phyloP scores from a whole-genome alignment of 352 stramenopile genomes.

The Globisporangium acanthophoron region DNA sequence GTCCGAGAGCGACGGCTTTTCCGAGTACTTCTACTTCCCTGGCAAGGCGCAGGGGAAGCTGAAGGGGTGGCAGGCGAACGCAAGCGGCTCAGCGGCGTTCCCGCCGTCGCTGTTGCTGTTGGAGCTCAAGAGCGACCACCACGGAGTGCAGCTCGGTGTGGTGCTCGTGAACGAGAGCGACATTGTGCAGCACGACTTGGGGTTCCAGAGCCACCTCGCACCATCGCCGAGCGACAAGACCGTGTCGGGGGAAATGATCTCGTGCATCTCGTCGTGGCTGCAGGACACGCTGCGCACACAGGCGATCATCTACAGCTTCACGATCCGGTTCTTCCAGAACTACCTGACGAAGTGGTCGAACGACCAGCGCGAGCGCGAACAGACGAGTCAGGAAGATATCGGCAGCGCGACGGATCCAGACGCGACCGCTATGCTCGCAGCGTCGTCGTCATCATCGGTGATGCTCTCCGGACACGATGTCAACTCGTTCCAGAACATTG shows the following conservation, averaged over 20 bases:
- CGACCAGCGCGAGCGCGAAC: slow-evolving; percentile 22
- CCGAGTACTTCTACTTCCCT: slow-evolving; percentile 64
- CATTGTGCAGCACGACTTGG: slow-evolving; percentile 54
- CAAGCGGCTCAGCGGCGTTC: slow-evolving; percentile 6
- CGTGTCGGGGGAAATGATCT: slow-evolving; percentile 35
- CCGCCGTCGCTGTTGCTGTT: slow-evolving; percentile 42
- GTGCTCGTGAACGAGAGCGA: slow-evolving; percentile 60
- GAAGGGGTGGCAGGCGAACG: slow-evolving; percentile 19
- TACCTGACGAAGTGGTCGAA: slow-evolving; percentile 57
- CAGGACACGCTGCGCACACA: slow-evolving; percentile 46
- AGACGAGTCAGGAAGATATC: slow-evolving; percentile 3
- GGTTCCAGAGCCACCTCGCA: slow-evolving; percentile 40
- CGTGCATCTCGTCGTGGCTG: slow-evolving; percentile 43
- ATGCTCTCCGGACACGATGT: slow-evolving; percentile 26
- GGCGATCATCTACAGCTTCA: slow-evolving; percentile 69
- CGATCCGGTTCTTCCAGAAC: slow-evolving; percentile 70
- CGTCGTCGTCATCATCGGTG: slow-evolving; percentile 4
- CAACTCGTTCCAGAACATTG: slow-evolving; percentile 65
- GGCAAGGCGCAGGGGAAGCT: slow-evolving; percentile 19
- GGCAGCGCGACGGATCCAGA: slow-evolving; percentile 9
- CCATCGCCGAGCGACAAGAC: slow-evolving; percentile 1
- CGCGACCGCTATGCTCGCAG: slow-evolving; percentile 9
- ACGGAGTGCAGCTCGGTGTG: slow-evolving; percentile 54
- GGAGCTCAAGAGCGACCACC: slow-evolving; percentile 71
- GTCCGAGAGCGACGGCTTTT: slow-evolving; percentile 43